Percentiles rank a stretch among this genome's conserved stretches.
Evolutionary conservation across 2,329 filamentous ascomycete genomes (phyloP).

Genomic region (Paraconiothyrium brasiliense): DNA sequence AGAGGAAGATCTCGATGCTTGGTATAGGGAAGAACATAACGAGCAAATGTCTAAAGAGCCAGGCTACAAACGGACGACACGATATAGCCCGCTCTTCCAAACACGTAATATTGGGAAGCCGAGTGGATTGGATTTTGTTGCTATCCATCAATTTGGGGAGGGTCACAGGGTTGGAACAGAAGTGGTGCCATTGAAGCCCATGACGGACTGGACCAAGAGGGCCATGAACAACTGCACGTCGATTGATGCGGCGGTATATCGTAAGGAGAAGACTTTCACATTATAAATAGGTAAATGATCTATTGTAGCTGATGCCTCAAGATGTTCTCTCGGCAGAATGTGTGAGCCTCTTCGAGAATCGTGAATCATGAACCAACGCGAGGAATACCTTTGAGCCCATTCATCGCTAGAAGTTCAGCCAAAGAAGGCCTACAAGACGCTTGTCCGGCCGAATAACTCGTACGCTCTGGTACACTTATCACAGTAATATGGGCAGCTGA

Average conservation of each 20-base stretch:
- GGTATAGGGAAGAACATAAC: slow-evolving; percentile 47
- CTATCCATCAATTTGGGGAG: slow-evolving; percentile 43
- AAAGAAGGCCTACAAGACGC: too few species aligned
- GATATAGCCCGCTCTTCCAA: slow-evolving; percentile 31
- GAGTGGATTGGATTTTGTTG: slow-evolving; percentile 32
- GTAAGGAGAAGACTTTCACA: slow-evolving; percentile 27
- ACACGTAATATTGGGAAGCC: slow-evolving; percentile 20
- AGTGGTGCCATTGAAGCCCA: slow-evolving; percentile 37
- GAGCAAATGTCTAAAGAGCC: slow-evolving; percentile 44
- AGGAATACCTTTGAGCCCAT: too few species aligned
- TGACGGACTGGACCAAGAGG: slow-evolving; percentile 45
- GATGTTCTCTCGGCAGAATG: too few species aligned
- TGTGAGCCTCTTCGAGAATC: too few species aligned
- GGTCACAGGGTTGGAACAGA: slow-evolving; percentile 37
- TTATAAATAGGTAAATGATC: not conserved
- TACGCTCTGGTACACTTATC: too few species aligned
- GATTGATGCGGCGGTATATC: slow-evolving; percentile 43
- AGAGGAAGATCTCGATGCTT: slow-evolving; percentile 37
- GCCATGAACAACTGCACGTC: slow-evolving; percentile 31
- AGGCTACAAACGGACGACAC: slow-evolving; percentile 37
- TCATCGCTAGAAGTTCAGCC: too few species aligned
- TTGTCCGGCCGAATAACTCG: too few species aligned
- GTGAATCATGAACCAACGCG: too few species aligned
- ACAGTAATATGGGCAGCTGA: too few species aligned
- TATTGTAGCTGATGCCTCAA: not conserved